Evolutionary conservation across 2,329 filamentous ascomycete genomes (phyloP).

Genomic region (Coleophoma eucalyptorum): DNA sequence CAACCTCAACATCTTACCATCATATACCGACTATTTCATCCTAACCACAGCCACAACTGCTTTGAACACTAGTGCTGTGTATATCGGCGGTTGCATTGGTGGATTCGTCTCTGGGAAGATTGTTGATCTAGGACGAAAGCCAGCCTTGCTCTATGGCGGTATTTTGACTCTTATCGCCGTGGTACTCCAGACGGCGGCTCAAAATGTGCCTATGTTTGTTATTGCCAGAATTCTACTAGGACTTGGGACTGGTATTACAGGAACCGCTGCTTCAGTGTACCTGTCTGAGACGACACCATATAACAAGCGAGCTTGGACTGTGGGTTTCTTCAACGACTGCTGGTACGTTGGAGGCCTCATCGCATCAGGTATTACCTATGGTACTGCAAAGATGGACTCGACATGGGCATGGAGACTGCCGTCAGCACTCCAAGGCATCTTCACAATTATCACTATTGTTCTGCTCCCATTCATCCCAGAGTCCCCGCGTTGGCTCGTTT

Average conservation of each 20-base stretch:
- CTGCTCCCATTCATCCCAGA: slow-evolving; percentile 1
- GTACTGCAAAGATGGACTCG: slow-evolving; percentile 29
- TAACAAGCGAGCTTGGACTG: slow-evolving; percentile 38
- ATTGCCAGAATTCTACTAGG: slow-evolving; percentile 17
- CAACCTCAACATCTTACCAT: slow-evolving; percentile 52
- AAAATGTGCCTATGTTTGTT: slow-evolving; percentile 20
- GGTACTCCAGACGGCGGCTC: slow-evolving; percentile 19
- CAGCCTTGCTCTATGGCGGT: slow-evolving; percentile 19
- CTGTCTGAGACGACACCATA: slow-evolving; percentile 45
- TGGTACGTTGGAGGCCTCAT: slow-evolving; percentile 31
- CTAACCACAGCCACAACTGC: slow-evolving; percentile 48
- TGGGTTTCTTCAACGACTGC: slow-evolving; percentile 33
- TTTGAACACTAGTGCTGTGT: slow-evolving; percentile 52
- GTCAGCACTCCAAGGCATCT: slow-evolving; percentile 9
- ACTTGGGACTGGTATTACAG: slow-evolving; percentile 10
- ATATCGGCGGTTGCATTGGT: slow-evolving; percentile 45
- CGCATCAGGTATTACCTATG: slow-evolving; percentile 31
- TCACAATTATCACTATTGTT: not conserved
- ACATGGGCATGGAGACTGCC: slow-evolving; percentile 33
- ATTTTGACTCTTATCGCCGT: slow-evolving; percentile 18
- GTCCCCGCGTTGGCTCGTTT: slow-evolving; percentile 1
- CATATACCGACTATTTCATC: slow-evolving; percentile 51
- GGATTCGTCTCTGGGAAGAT: slow-evolving; percentile 35
- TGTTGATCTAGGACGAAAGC: slow-evolving; percentile 33
- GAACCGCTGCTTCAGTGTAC: slow-evolving; percentile 40